These are phyloP conservation scores for Cicer pinnatifidum DNA, from an alignment of 306 rosid species.

Conservation along the genomic window DNA sequence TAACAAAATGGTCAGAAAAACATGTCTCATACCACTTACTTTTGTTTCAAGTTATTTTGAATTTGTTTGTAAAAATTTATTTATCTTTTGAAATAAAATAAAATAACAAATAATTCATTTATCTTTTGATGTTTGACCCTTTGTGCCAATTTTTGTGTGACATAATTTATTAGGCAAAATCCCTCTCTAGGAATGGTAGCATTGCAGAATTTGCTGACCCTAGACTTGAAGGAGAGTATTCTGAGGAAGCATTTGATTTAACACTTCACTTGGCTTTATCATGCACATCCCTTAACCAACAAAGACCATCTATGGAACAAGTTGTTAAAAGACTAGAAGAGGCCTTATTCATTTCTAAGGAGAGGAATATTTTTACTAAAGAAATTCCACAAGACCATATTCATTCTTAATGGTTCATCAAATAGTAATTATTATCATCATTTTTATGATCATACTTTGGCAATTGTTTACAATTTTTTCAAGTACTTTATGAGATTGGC, in stretches of 20 bases:
- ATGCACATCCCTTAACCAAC: slow-evolving; percentile 51
- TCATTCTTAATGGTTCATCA: background rate
- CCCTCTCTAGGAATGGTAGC: slow-evolving; percentile 41
- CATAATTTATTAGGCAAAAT: slow-evolving; percentile 45
- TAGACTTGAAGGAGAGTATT: slow-evolving; percentile 51
- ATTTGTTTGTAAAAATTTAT: background rate
- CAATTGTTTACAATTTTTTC: background rate
- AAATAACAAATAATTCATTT: no score
- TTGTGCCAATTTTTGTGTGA: slow-evolving; percentile 35
- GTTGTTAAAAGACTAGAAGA: slow-evolving; percentile 49
- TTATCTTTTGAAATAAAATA: no score
- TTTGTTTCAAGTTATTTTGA: background rate
- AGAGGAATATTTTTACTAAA: slow-evolving; percentile 38
- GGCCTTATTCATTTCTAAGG: slow-evolving; percentile 46
- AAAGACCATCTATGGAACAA: slow-evolving; percentile 52
- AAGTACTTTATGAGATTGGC: background rate
- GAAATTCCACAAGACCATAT: slow-evolving; percentile 36
- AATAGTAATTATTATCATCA: background rate
- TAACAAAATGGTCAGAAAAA: slow-evolving; percentile 55
- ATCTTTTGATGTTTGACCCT: background rate
- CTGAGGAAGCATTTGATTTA: slow-evolving; percentile 51
- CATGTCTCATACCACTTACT: background rate
- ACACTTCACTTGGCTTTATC: slow-evolving; percentile 52
- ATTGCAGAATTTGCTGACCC: slow-evolving; percentile 49
- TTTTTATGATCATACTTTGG: background rate